Evolutionary conservation across 2,329 filamentous ascomycete species (phyloP).

Genomic region (Colletotrichum camelliae): DNA sequence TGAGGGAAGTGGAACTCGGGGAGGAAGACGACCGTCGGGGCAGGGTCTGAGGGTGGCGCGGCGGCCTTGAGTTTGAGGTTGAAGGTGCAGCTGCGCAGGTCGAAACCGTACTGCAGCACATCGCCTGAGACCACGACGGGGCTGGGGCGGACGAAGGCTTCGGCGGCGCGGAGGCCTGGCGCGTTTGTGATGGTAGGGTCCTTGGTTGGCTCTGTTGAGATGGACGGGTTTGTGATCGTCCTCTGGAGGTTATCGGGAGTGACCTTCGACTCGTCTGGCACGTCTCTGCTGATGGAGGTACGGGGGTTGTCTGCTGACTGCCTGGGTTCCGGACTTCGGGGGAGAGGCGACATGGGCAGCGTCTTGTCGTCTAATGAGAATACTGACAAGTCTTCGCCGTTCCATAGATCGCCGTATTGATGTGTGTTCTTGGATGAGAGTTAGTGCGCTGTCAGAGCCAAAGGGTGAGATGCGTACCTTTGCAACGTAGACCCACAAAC

Average conservation of each 20-base stretch:
- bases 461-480: conserved; percentile 52
- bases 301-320: conserved; percentile 21
- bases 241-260: conserved; percentile 78
- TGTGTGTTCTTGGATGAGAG: conserved; percentile 73
- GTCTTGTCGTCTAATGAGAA: conserved; percentile 81
- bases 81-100: conserved; percentile 80
- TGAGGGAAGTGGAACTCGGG: conserved; percentile 93
- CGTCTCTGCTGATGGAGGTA: conserved; percentile 35
- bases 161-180: conserved; percentile 84
- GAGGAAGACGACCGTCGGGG: conserved; percentile 82
- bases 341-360: conserved; percentile 57
- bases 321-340: conserved; percentile 42
- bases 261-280: conserved; percentile 62
- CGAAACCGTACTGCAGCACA: conserved; percentile 77
- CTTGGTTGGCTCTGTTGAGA: conserved; percentile 61
- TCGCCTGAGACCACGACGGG: conserved; percentile 78
- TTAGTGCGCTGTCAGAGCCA: not conserved
- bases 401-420: conserved; percentile 91
- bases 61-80: conserved; percentile 70
- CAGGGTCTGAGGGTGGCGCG: conserved; percentile 57
- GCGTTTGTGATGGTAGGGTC: conserved; percentile 65
- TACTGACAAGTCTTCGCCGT: conserved; percentile 95
- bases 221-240: conserved; percentile 71
- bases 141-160: conserved; percentile 89
- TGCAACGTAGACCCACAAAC: conserved; percentile 85